These are phyloP conservation scores for Solanum habrochaites DNA, from an alignment of 257 asterid species.

Conservation along the genomic window DNA sequence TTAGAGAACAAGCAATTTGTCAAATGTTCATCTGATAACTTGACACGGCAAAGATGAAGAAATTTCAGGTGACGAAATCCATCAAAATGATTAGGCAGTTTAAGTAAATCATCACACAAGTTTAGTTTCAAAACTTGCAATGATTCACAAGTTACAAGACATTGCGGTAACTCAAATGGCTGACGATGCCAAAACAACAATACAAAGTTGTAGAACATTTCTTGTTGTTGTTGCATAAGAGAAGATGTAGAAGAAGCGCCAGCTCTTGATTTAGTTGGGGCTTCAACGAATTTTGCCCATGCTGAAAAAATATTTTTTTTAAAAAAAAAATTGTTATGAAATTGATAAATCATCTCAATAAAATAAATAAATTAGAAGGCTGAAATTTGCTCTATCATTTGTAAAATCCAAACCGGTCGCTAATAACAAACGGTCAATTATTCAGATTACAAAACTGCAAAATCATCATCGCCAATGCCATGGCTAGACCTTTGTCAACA, in stretches of 20 bases:
- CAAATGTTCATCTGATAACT: not conserved
- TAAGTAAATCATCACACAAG: not conserved
- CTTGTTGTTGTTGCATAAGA: not conserved
- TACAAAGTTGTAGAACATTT: not conserved
- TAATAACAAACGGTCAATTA: not conserved
- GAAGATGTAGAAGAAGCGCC: no score
- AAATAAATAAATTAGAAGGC: not conserved
- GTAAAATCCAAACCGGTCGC: not conserved
- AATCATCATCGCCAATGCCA: not conserved
- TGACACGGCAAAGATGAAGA: not conserved
- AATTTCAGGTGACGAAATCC: not conserved
- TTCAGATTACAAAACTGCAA: not conserved
- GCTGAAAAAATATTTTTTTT: not conserved
- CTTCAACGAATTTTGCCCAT: no score
- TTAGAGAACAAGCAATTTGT: not conserved
- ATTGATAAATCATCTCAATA: no score
- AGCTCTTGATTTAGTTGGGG: no score
- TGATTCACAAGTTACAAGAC: not conserved
- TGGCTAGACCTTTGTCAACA: slow-evolving; percentile 37
- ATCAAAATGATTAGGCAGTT: not conserved
- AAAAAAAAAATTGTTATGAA: no score
- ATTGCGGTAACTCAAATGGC: not conserved
- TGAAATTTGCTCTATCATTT: not conserved
- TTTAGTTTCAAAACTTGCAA: not conserved
- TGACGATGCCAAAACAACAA: not conserved